phyloP scores from a whole-genome alignment of 495 filamentous ascomycete species.

The Penicillium lividum region DNA sequence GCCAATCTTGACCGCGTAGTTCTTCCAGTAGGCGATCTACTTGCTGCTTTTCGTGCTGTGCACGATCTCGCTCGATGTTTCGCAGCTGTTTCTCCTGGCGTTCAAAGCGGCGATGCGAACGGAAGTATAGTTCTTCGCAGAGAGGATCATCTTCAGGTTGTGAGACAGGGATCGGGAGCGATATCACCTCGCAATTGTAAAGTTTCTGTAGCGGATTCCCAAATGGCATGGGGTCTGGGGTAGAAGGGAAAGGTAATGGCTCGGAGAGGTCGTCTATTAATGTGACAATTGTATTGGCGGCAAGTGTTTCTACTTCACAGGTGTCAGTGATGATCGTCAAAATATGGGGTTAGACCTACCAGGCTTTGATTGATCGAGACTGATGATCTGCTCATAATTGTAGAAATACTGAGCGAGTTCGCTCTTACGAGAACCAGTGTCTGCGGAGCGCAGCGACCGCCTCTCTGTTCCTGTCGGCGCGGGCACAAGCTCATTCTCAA shows the following conservation, averaged over 20 bases:
- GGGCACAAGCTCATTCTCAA: slow-evolving; percentile 4
- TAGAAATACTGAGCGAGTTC: slow-evolving; percentile 86
- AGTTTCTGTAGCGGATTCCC: slow-evolving; percentile 45
- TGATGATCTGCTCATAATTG: slow-evolving; percentile 88
- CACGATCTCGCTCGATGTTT: slow-evolving; percentile 88
- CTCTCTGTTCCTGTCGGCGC: slow-evolving; percentile 28
- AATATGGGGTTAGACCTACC: slow-evolving; percentile 51
- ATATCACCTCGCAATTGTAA: slow-evolving; percentile 35
- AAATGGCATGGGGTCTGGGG: slow-evolving; percentile 32
- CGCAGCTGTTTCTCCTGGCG: slow-evolving; percentile 89
- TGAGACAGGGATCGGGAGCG: slow-evolving; percentile 21
- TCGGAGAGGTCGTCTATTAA: slow-evolving; percentile 48
- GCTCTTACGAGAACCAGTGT: slow-evolving; percentile 66
- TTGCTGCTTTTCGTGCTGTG: slow-evolving; percentile 88
- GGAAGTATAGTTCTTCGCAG: slow-evolving; percentile 64
- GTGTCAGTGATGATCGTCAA: background rate
- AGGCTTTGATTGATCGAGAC: slow-evolving; percentile 71
- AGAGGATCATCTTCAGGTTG: slow-evolving; percentile 58
- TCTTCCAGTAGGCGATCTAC: slow-evolving; percentile 84
- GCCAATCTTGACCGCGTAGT: slow-evolving; percentile 88
- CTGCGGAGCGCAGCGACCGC: slow-evolving; percentile 52
- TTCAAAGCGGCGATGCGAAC: slow-evolving; percentile 74
- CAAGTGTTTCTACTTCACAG: slow-evolving; percentile 44
- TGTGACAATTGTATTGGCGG: slow-evolving; percentile 43
- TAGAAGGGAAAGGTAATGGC: slow-evolving; percentile 23